Conservation (phyloP, 108 stramenopile species). For the Fistulifera pelliculosa region DNA sequence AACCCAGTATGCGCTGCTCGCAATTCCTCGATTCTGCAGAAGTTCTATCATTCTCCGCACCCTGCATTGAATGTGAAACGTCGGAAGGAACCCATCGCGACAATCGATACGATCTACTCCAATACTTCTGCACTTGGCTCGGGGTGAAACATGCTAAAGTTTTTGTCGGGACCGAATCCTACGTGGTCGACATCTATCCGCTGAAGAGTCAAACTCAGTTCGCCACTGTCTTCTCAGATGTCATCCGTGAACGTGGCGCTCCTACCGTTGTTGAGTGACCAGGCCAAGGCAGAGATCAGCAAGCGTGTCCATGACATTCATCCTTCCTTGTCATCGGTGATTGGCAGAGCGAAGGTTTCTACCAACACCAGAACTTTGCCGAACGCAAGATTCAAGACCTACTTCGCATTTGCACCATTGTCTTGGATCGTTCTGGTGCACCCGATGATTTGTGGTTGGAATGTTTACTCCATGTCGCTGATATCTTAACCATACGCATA, state of each 20-base stretch:
- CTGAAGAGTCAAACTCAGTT: constrained; percentile 13
- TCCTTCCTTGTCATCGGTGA: background rate
- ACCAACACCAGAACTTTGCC: constrained; percentile 18
- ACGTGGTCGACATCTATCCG: constrained; percentile 11
- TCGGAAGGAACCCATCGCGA: constrained; percentile 11
- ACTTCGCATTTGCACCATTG: constrained; percentile 2
- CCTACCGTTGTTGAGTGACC: constrained; percentile 8
- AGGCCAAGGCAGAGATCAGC: constrained; percentile 10
- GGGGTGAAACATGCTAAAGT: constrained; percentile 8
- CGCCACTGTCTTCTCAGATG: constrained; percentile 9
- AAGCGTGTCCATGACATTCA: constrained; percentile 7
- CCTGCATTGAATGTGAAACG: constrained; percentile 12
- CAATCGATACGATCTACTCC: constrained; percentile 14
- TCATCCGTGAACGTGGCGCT: constrained; percentile 17
- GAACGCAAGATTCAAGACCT: constrained; percentile 15
- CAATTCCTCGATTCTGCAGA: background rate
- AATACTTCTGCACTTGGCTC: constrained; percentile 4
- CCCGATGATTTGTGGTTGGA: constrained; percentile 15
- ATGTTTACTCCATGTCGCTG: constrained; percentile 11
- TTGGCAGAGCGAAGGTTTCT: constrained; percentile 9
- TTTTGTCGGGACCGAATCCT: constrained; percentile 6
- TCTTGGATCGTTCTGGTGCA: constrained; percentile 18
- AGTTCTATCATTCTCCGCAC: constrained; percentile 5
- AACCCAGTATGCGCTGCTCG: constrained; percentile 2
- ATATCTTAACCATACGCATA: background rate